phyloP scores from a whole-genome alignment of 2,329 filamentous ascomycete species.

The Aspergillus sp. region DNA sequence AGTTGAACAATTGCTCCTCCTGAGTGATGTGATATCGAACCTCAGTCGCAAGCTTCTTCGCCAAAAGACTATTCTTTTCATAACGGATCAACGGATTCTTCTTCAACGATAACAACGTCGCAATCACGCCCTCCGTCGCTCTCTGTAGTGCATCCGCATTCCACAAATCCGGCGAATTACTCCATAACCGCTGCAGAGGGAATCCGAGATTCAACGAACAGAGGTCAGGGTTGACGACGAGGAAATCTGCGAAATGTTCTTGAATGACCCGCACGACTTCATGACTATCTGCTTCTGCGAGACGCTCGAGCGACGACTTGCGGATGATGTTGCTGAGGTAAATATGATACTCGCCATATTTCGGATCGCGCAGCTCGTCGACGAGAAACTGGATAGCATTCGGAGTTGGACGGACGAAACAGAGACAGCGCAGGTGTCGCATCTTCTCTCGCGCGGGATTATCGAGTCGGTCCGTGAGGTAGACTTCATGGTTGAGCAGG shows the following conservation, averaged over 20 bases:
- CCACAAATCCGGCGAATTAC: constrained; percentile 75
- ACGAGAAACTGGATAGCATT: constrained; percentile 91
- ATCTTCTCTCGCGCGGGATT: constrained; percentile 90
- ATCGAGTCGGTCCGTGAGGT: constrained; percentile 92
- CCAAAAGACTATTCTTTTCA: constrained; percentile 79
- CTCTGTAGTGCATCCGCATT: constrained; percentile 81
- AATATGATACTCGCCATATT: constrained; percentile 94
- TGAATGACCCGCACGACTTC: constrained; percentile 92
- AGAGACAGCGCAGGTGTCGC: constrained; percentile 90
- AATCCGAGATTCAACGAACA: constrained; percentile 71
- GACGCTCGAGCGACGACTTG: constrained; percentile 86
- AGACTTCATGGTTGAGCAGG: constrained; percentile 92
- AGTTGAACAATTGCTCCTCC: constrained; percentile 94
- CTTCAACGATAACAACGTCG: constrained; percentile 79
- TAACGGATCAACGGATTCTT: constrained; percentile 95
- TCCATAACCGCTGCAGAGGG: constrained; percentile 73
- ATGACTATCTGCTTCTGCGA: constrained; percentile 95
- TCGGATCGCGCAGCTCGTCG: constrained; percentile 90
- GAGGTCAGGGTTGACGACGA: constrained; percentile 90
- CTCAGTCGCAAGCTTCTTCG: constrained; percentile 90
- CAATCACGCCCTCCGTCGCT: constrained; percentile 79
- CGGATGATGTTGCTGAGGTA: constrained; percentile 98
- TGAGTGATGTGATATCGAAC: constrained; percentile 89
- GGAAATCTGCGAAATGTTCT: constrained; percentile 93
- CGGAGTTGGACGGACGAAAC: constrained; percentile 83